Conservation (phyloP, 1,284 basidiomycete species). For the Pascua sp. region DNA sequence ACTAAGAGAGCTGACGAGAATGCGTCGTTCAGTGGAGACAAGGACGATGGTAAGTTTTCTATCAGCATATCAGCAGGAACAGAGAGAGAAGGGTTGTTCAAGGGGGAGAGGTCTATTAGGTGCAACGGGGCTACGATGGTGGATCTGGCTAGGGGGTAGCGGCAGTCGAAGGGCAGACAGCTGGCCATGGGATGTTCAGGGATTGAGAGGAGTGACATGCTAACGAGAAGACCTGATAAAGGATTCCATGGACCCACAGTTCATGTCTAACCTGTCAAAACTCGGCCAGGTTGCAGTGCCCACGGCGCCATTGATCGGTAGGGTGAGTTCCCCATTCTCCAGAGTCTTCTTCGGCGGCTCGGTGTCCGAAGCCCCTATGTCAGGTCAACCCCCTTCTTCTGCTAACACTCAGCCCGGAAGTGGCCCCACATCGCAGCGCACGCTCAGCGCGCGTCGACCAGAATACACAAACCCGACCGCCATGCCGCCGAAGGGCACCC, state of each 20-base stretch:
- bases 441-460: conserved; percentile 33
- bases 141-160: no score
- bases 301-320: conserved; percentile 58
- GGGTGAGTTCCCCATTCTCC: conserved; percentile 52
- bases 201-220: no score
- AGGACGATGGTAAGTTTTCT: conserved; percentile 40
- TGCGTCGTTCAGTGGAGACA: conserved; percentile 40
- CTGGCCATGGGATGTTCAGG: no score
- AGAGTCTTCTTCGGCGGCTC: no score
- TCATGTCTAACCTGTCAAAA: conserved; percentile 64
- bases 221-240: conserved; percentile 57
- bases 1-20: not conserved
- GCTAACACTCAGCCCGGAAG: not conserved
- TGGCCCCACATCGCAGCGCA: conserved; percentile 36
- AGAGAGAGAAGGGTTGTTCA: not conserved
- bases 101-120: no score
- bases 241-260: conserved; percentile 71
- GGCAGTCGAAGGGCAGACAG: no score
- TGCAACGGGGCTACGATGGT: no score
- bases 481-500: conserved; percentile 53
- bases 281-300: conserved; percentile 68
- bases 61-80: not conserved
- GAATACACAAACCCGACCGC: conserved; percentile 50
- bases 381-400: not conserved
- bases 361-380: not conserved